Percentiles rank a stretch among this genome's conserved stretches.
phyloP scores from a whole-genome alignment of 495 filamentous ascomycete species.

The Penicillium atrosanguineum region DNA sequence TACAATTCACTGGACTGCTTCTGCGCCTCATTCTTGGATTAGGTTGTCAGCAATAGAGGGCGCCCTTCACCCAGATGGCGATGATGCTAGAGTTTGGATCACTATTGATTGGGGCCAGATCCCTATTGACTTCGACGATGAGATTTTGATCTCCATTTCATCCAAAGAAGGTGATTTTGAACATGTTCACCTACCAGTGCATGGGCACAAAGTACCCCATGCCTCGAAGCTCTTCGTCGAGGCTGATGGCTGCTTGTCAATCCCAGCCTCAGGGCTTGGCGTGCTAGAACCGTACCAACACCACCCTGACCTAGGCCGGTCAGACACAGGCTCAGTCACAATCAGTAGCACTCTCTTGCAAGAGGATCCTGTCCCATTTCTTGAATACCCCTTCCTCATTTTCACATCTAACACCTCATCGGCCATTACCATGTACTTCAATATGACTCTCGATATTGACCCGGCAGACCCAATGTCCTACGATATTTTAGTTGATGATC shows the following conservation, averaged over 20 bases:
- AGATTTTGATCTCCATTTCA: constrained; percentile 41
- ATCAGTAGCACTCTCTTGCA: neutral
- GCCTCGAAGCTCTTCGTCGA: constrained; percentile 67
- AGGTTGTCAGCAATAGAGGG: constrained; percentile 55
- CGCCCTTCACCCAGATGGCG: constrained; percentile 41
- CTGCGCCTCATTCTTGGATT: constrained; percentile 53
- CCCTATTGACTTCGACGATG: constrained; percentile 2
- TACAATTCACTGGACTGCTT: constrained; percentile 55
- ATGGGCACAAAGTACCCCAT: constrained; percentile 47
- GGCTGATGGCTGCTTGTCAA: constrained; percentile 51
- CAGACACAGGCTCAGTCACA: constrained; percentile 18
- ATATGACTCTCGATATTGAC: constrained; percentile 59
- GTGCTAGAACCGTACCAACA: constrained; percentile 31
- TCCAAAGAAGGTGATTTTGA: constrained; percentile 52
- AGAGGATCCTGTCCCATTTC: neutral
- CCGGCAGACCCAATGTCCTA: constrained; percentile 59
- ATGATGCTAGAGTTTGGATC: constrained; percentile 54
- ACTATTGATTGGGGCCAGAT: constrained; percentile 35
- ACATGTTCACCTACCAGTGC: constrained; percentile 57
- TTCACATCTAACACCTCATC: constrained; percentile 49
- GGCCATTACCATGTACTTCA: constrained; percentile 60
- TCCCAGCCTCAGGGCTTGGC: constrained; percentile 25
- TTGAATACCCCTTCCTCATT: constrained; percentile 66
- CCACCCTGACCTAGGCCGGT: constrained; percentile 16
- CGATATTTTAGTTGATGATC: constrained; percentile 52